Evolutionary conservation across 2,329 filamentous ascomycete species (phyloP), one percentile per base, ranked within the genome.

Genomic region (Daldinia sp.): DNA sequence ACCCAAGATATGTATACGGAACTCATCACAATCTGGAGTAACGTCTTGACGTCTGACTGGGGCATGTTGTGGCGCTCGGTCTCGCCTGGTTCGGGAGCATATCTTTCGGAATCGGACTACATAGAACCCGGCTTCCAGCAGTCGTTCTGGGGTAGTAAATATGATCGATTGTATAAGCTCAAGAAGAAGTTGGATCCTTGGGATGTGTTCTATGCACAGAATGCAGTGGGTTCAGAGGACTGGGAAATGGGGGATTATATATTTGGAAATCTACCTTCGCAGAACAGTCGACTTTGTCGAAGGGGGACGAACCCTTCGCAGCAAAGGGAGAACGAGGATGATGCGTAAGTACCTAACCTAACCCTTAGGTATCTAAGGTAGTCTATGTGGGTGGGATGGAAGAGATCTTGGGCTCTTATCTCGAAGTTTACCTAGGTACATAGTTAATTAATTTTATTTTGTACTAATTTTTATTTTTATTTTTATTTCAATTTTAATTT

Each of bases 221-320:
- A 76, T 18, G 79, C 78, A 18, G 79, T 81, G 6, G 80, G 80
- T 0, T 79, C 77, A 6, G 80, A 82, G 67, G 75, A 81, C 44
- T 82, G 81, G 76, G 72, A 79, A 67, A 75, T 74, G 73, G 72
- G 71, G 10, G 74, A 73, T 20, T 70, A 60, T 26, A 70, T 76
- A n/a, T 73, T 76, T 46, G 73, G 74, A 4, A 73, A 69, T 20
- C 42, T 76, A 60, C 75, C 75, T 5, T 74, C 72, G 28, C 75
- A 76, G 60, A 76, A 75, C 46, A 74, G 75, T 48, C 73, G 70
- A 3, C 48, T 76, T 33, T 76, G 75, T 9, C 64, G 69, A 28
- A 76, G 67, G 57, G 73, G 67, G 26, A 66, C 72, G 23, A 53
- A 42, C 33, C 55, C 65, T 10, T 53, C 46, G 5, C 23, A 59